Percentiles rank a stretch among this genome's conserved stretches.
These are phyloP conservation scores for Metschnikowia continentalis DNA, from an alignment of 805 yeast species.

Conservation along the genomic window DNA sequence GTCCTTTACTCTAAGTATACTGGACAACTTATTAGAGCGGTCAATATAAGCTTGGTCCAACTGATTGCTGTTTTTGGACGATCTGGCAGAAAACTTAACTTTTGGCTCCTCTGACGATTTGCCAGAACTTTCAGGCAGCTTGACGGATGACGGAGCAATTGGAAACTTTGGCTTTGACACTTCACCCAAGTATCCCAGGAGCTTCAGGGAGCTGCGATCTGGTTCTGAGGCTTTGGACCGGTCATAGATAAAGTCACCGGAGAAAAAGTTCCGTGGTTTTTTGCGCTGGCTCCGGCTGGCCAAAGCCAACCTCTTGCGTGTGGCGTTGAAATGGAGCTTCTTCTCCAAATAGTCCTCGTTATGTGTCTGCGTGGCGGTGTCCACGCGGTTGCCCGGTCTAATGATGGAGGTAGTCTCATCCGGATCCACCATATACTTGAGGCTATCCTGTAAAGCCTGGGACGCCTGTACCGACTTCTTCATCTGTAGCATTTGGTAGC, in stretches of 20 bases:
- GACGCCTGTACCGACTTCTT: conserved; percentile 37
- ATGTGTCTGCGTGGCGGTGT: conserved; percentile 41
- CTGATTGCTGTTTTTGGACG: conserved; percentile 9
- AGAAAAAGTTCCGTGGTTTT: conserved; percentile 24
- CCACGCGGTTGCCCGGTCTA: conserved; percentile 27
- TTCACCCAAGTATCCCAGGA: conserved; percentile 34
- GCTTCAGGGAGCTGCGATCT: conserved; percentile 8
- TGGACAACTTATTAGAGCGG: conserved; percentile 23
- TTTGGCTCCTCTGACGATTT: background rate
- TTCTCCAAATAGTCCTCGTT: conserved; percentile 26
- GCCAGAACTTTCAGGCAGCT: background rate
- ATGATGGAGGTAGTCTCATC: conserved; percentile 29
- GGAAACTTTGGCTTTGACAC: conserved; percentile 31
- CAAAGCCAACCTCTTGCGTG: conserved; percentile 16
- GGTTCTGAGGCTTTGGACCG: conserved; percentile 13
- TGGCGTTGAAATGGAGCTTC: conserved; percentile 24
- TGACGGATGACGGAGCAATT: background rate
- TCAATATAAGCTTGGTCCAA: conserved; percentile 28
- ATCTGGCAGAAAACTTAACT: background rate
- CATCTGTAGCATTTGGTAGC: conserved; percentile 38
- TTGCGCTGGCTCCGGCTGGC: conserved; percentile 11
- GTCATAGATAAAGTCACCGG: conserved; percentile 38
- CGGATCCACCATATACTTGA: conserved; percentile 40
- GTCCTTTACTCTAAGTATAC: conserved; percentile 31
- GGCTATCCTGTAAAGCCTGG: conserved; percentile 27